Conservation (phyloP, 2,329 filamentous ascomycete genomes). For the Ceratocystis huliohia region DNA sequence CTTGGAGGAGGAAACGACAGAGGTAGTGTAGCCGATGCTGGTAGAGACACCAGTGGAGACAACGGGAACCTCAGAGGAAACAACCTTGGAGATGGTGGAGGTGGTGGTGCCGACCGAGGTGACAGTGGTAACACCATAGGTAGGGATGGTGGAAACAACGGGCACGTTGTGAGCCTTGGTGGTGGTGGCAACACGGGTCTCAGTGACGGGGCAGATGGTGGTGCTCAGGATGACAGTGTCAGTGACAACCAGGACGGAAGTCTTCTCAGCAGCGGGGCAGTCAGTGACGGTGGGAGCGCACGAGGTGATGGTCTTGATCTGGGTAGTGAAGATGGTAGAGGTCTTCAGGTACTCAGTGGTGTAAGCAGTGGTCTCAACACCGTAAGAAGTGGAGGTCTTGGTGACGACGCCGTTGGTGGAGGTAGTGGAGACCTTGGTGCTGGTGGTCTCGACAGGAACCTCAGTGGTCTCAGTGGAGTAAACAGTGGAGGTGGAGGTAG, state of each 20-base stretch:
- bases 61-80: constrained; percentile 38
- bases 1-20: constrained; percentile 36
- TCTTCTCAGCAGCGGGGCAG: constrained; percentile 36
- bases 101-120: constrained; percentile 21
- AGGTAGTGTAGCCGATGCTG: constrained; percentile 35
- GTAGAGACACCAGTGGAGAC: constrained; percentile 38
- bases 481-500: constrained; percentile 15
- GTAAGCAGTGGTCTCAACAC: constrained; percentile 21
- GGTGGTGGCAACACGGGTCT: constrained; percentile 33
- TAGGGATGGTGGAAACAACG: constrained; percentile 19
- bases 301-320: constrained; percentile 38
- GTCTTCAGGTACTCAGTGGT: constrained; percentile 33
- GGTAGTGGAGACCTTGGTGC: constrained; percentile 18
- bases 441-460: constrained; percentile 18
- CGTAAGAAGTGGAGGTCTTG: constrained; percentile 17
- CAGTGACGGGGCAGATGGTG: constrained; percentile 49
- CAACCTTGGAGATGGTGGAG: constrained; percentile 29
- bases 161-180: constrained; percentile 28
- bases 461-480: constrained; percentile 18
- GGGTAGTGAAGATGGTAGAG: constrained; percentile 40
- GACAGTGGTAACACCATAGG: constrained; percentile 21
- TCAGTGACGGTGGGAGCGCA: constrained; percentile 36
- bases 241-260: constrained; percentile 37
- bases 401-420: constrained; percentile 17
- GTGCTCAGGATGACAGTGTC: constrained; percentile 45